A percentile compares a stretch with the other conserved stretches of the same genome.
Evolutionary conservation across 306 rosid species (phyloP).

Genomic region (Dryas drummondii): DNA sequence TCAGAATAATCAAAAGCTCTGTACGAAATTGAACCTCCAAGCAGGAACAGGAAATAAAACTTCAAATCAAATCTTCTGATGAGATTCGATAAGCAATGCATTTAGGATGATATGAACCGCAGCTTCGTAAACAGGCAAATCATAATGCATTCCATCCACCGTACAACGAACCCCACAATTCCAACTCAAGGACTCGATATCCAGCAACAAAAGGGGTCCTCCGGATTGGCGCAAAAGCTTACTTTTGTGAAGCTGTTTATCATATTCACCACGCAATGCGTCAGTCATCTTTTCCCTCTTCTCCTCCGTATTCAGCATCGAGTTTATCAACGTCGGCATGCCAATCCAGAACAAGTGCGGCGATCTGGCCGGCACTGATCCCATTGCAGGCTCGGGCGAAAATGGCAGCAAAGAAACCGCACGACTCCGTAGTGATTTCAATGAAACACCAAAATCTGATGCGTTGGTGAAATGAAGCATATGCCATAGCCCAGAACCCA

Average conservation of each 20-base stretch:
- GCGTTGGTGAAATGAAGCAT: constrained; percentile 71
- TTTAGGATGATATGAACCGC: constrained; percentile 73
- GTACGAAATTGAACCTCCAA: constrained; percentile 18
- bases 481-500: constrained; percentile 92
- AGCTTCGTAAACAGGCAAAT: constrained; percentile 74
- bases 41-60: constrained; percentile 9
- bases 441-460: constrained; percentile 49
- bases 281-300: constrained; percentile 88
- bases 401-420: constrained; percentile 55
- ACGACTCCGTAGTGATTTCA: constrained; percentile 43
- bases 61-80: constrained; percentile 73
- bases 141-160: constrained; percentile 91
- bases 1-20: constrained; percentile 29
- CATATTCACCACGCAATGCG: constrained; percentile 54
- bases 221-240: constrained; percentile 54
- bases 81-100: constrained; percentile 92
- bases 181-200: constrained; percentile 82
- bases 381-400: constrained; percentile 41
- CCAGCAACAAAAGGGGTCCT: constrained; percentile 74
- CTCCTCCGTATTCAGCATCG: constrained; percentile 80
- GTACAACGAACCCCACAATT: constrained; percentile 89
- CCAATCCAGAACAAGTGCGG: constrained; percentile 88
- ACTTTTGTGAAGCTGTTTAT: constrained; percentile 48
- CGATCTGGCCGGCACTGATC: constrained; percentile 48
- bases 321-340: constrained; percentile 77